Percentiles rank a stretch among this genome's conserved stretches.
Conservation (phyloP, 2,329 filamentous ascomycete species). For the Hirsutella rhossiliensis region DNA sequence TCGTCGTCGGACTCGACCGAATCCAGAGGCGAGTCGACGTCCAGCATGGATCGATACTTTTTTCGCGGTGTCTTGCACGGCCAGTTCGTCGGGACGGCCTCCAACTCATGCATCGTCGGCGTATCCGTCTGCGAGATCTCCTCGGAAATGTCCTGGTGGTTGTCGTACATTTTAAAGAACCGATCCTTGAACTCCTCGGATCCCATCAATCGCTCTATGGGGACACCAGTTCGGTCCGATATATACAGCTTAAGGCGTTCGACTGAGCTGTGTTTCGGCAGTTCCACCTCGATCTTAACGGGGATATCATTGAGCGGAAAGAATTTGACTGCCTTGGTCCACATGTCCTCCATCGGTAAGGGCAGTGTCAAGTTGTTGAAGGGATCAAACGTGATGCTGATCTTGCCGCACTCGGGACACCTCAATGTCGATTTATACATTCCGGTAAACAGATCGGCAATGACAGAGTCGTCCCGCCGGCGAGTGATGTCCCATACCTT, state of each 20-base stretch:
- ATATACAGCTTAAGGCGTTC: constrained; percentile 58
- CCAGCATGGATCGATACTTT: constrained; percentile 38
- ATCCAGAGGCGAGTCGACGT: constrained; percentile 27
- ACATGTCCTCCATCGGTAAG: constrained; percentile 75
- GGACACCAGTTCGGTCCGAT: constrained; percentile 54
- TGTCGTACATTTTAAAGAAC: constrained; percentile 79
- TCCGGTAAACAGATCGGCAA: constrained; percentile 90
- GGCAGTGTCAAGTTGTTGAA: constrained; percentile 92
- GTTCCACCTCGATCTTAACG: constrained; percentile 62
- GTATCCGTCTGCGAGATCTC: constrained; percentile 56
- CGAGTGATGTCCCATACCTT: constrained; percentile 88
- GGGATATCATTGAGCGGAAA: constrained; percentile 64
- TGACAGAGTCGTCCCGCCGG: constrained; percentile 84
- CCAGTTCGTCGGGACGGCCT: constrained; percentile 67
- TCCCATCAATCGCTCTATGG: constrained; percentile 55
- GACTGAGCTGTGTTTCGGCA: constrained; percentile 64
- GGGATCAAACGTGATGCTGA: constrained; percentile 97
- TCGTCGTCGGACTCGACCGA: constrained; percentile 47
- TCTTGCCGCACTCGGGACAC: constrained; percentile 82
- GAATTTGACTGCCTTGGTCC: constrained; percentile 63
- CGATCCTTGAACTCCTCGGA: constrained; percentile 73
- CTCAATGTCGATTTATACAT: constrained; percentile 97
- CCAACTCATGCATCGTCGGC: constrained; percentile 64
- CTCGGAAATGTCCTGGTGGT: constrained; percentile 55
- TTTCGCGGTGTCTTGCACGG: constrained; percentile 37